Evolutionary conservation across 805 yeast genomes (phyloP).

Genomic region (Kluyveromyces siamensis): DNA sequence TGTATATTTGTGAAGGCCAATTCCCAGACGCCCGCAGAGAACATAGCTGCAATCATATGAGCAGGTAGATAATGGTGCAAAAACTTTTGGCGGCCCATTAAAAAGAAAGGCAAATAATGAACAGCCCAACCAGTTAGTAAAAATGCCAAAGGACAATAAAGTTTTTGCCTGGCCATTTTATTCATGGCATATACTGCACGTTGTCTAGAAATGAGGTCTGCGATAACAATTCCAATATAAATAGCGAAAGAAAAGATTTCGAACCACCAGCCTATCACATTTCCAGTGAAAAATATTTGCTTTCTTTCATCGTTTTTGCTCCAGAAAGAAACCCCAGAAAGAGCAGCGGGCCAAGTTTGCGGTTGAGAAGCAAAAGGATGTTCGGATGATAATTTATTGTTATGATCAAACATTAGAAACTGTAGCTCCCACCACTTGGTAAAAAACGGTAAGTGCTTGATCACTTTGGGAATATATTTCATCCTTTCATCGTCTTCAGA

Average conservation of each 20-base stretch:
- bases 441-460: conserved; percentile 61
- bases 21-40: conserved; percentile 76
- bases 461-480: conserved; percentile 53
- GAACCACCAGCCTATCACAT: conserved; percentile 85
- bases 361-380: conserved; percentile 97
- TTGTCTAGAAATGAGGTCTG: conserved; percentile 71
- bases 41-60: conserved; percentile 76
- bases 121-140: conserved; percentile 79
- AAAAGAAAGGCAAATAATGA: conserved; percentile 84
- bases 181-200: conserved; percentile 54
- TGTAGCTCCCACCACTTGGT: conserved; percentile 88
- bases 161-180: conserved; percentile 53
- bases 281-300: conserved; percentile 89
- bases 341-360: conserved; percentile 79
- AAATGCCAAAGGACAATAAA: conserved; percentile 76
- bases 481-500: conserved; percentile 45
- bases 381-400: conserved; percentile 74
- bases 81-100: conserved; percentile 90
- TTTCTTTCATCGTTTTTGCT: conserved; percentile 53
- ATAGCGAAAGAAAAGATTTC: conserved; percentile 57
- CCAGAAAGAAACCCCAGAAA: conserved; percentile 95
- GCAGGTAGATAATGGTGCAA: conserved; percentile 95
- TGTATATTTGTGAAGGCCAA: conserved; percentile 57
- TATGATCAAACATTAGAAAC: conserved; percentile 80
- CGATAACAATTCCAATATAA: conserved; percentile 53